Base-by-base conservation (phyloP, 2,329 filamentous ascomycete species). In the Xylariaceae sp. region DNA sequence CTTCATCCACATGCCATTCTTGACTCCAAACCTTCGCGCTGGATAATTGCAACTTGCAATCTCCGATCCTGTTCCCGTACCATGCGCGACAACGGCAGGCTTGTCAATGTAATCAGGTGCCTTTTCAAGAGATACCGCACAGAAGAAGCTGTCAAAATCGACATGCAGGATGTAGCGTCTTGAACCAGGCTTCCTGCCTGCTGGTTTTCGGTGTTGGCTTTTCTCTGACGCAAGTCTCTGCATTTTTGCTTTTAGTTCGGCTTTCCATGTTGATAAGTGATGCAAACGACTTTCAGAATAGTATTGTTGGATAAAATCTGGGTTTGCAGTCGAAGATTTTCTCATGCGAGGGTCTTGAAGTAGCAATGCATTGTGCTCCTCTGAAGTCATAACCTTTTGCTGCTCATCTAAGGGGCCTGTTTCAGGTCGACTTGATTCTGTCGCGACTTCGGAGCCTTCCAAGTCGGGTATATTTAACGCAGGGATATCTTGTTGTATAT, bases 1-100 rank as follows among this genome's bases (percentile, higher is more conserved):
- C 63, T 92, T 94, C 92, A 98, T 97, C 93, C 94, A 98, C 93
- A 97, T 98, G 29, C 94, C 94, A 56, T 98, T 98, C 62, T 91
- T 95, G 44, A 98, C 76, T 1, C 92, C 92, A 56, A 84, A 93
- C 23, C 80, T 76, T 29, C 93, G 82, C 6, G 94, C 93, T 17
- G 86, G 83, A 62, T 98, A 98, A 59, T 98, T 98, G 68, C 93
- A 98, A 53, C 91, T 96, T 19, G 93, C 93, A 59, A 98, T 97
- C 62, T 98, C 93, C 0, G 92, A 95, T 0, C 88, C 89, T 20
- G 80, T 81, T 0, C 92, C 92, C 36, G 77, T 79, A 4, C 92
- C 86, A 61, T 98, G 93, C 4, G 93, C 92, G 25, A 98, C 87
- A 1, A 88, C 93, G 2, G 86, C 82, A 0, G 94, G 93, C 60